These are phyloP conservation scores for Lactarius evosmus DNA, from an alignment of 768 basidiomycete genomes.

Conservation along the genomic window DNA sequence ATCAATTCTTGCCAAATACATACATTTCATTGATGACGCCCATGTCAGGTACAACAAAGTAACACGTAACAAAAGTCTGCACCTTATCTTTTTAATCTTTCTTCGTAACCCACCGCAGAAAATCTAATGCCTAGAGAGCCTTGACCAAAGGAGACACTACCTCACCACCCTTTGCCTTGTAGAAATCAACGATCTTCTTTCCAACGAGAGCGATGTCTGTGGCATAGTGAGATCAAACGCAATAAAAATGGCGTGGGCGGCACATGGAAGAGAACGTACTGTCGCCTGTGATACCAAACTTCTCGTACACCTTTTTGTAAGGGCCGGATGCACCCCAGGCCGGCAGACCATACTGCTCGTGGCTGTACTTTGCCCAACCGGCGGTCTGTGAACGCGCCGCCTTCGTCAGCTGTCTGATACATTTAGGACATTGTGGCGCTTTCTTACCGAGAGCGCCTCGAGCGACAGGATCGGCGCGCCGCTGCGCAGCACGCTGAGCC, in stretches of 20 bases:
- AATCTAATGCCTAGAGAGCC: slow-evolving; percentile 47
- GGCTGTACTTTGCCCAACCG: slow-evolving; percentile 88
- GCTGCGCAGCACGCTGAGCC: slow-evolving; percentile 78
- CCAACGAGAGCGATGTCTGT: slow-evolving; percentile 74
- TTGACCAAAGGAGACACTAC: slow-evolving; percentile 74
- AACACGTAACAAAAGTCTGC: background rate
- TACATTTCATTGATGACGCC: background rate
- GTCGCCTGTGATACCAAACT: slow-evolving; percentile 77
- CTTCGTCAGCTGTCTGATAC: slow-evolving; percentile 16
- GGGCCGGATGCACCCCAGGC: slow-evolving; percentile 90
- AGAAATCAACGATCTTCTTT: slow-evolving; percentile 85
- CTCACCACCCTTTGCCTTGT: slow-evolving; percentile 70
- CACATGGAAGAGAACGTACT: slow-evolving; percentile 44
- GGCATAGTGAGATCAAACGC: background rate
- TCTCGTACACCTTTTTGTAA: slow-evolving; percentile 87
- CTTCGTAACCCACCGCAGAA: background rate
- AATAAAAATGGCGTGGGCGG: background rate
- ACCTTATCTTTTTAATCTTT: background rate
- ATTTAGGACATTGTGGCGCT: background rate
- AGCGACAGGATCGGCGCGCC: slow-evolving; percentile 88
- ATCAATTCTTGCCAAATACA: background rate
- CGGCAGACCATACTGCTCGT: slow-evolving; percentile 77
- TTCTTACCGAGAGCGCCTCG: slow-evolving; percentile 68
- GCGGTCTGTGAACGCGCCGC: slow-evolving; percentile 46
- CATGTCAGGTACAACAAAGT: slow-evolving; percentile 3